A percentile compares a stretch with the other conserved stretches of the same genome.
phyloP scores from a whole-genome alignment of 495 filamentous ascomycete species.

The Xylaria telfairii region DNA sequence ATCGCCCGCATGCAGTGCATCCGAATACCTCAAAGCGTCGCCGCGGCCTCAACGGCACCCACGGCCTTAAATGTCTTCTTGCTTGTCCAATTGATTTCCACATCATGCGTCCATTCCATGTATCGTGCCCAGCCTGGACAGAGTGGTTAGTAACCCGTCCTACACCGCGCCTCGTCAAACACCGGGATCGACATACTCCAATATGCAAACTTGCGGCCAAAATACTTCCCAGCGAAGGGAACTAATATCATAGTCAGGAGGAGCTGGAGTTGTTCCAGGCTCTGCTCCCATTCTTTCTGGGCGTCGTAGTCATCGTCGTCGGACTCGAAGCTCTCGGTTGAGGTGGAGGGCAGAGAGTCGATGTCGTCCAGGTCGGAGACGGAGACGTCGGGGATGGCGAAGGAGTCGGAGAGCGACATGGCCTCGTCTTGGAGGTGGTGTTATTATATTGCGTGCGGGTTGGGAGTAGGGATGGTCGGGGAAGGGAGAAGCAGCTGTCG shows the following conservation, averaged over 20 bases:
- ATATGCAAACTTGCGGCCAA: slow-evolving; percentile 92
- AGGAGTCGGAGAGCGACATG: slow-evolving; percentile 53
- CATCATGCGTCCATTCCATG: slow-evolving; percentile 63
- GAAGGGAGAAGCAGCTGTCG: slow-evolving; percentile 32
- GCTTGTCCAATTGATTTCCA: slow-evolving; percentile 59
- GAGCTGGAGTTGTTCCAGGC: slow-evolving; percentile 89
- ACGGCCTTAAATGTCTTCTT: slow-evolving; percentile 65
- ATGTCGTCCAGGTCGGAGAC: slow-evolving; percentile 68
- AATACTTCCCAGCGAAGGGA: slow-evolving; percentile 90
- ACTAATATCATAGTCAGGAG: slow-evolving; percentile 91
- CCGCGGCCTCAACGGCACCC: slow-evolving; percentile 73
- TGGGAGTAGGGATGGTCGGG: background rate
- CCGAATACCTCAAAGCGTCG: slow-evolving; percentile 62
- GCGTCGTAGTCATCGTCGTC: slow-evolving; percentile 75
- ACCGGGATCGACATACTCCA: slow-evolving; percentile 71
- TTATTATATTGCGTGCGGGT: background rate
- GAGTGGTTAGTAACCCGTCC: background rate
- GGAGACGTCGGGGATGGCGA: slow-evolving; percentile 48
- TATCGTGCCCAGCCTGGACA: slow-evolving; percentile 60
- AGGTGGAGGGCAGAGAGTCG: slow-evolving; percentile 79
- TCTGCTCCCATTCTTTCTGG: slow-evolving; percentile 91
- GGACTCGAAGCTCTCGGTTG: slow-evolving; percentile 64
- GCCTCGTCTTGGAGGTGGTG: slow-evolving; percentile 3
- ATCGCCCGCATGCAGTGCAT: background rate
- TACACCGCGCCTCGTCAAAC: background rate